Conservation (phyloP, 208 protist genomes). For the Leptomonas pyrrhocoris region DNA sequence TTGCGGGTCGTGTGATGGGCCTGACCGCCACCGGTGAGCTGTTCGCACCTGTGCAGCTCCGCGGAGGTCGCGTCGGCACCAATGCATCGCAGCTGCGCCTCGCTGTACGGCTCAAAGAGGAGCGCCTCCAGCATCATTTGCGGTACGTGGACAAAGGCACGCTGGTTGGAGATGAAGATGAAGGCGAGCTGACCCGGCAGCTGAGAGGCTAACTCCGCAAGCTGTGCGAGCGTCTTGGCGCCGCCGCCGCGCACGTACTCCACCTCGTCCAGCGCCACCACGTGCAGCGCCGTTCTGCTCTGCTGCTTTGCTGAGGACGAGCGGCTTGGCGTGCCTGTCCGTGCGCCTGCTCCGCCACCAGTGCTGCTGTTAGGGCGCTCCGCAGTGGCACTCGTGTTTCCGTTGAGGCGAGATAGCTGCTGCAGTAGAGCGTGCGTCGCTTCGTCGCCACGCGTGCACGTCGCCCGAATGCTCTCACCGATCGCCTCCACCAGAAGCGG, state of each 20-base stretch:
- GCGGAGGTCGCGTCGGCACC: slow-evolving; percentile 29
- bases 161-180: slow-evolving; percentile 83
- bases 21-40: slow-evolving; percentile 1
- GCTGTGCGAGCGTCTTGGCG: slow-evolving; percentile 42
- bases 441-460: slow-evolving; percentile 39
- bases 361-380: background rate
- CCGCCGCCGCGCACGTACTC: slow-evolving; percentile 63
- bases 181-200: slow-evolving; percentile 57
- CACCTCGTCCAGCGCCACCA: slow-evolving; percentile 82
- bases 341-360: background rate
- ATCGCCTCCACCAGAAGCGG: slow-evolving; percentile 52
- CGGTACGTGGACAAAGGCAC: slow-evolving; percentile 78
- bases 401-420: slow-evolving; percentile 27
- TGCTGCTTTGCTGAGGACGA: background rate
- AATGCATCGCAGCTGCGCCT: slow-evolving; percentile 53
- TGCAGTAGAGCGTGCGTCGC: slow-evolving; percentile 39
- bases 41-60: slow-evolving; percentile 35
- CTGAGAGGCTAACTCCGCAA: slow-evolving; percentile 52
- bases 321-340: background rate
- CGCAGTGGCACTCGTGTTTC: background rate
- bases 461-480: slow-evolving; percentile 39
- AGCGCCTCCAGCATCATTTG: slow-evolving; percentile 64
- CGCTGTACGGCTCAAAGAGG: slow-evolving; percentile 69
- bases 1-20: background rate
- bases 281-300: slow-evolving; percentile 43